Percentiles rank a stretch among this genome's conserved stretches.
Conservation (phyloP, 345 rosid species). For the Acer yangbiense region DNA sequence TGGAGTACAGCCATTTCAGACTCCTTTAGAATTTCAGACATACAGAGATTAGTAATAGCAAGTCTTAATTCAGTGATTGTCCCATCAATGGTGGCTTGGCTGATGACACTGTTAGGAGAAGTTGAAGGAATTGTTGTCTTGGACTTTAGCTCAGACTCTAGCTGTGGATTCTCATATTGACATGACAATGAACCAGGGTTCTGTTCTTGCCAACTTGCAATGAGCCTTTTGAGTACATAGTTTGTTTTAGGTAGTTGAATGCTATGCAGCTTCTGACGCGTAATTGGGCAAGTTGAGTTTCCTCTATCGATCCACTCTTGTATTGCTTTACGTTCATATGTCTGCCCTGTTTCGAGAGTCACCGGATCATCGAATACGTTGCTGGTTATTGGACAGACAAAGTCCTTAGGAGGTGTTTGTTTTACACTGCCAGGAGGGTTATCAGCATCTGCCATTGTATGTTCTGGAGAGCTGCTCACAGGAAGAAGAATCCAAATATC, state of each 20-base stretch:
- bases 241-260: slow-evolving; percentile 64
- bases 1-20: slow-evolving; percentile 65
- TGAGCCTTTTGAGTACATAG: slow-evolving; percentile 69
- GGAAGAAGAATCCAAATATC: slow-evolving; percentile 28
- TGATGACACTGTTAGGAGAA: slow-evolving; percentile 57
- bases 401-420: slow-evolving; percentile 61
- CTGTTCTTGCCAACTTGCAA: slow-evolving; percentile 60
- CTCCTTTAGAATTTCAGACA: slow-evolving; percentile 56
- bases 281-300: slow-evolving; percentile 68
- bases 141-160: slow-evolving; percentile 25
- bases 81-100: slow-evolving; percentile 52
- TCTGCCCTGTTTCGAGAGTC: slow-evolving; percentile 82
- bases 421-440: slow-evolving; percentile 40
- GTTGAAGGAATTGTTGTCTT: slow-evolving; percentile 34
- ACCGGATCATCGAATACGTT: slow-evolving; percentile 63
- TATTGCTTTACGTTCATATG: slow-evolving; percentile 68
- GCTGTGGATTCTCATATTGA: slow-evolving; percentile 24
- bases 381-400: slow-evolving; percentile 72
- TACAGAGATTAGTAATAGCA: slow-evolving; percentile 54
- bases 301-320: slow-evolving; percentile 74
- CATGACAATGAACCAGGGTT: slow-evolving; percentile 31
- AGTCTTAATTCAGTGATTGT: slow-evolving; percentile 47
- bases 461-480: slow-evolving; percentile 33
- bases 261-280: slow-evolving; percentile 58
- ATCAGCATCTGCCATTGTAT: slow-evolving; percentile 46